Evolutionary conservation across 2,329 filamentous ascomycete genomes (phyloP).

Genomic region (Leptosphaerulina australis): DNA sequence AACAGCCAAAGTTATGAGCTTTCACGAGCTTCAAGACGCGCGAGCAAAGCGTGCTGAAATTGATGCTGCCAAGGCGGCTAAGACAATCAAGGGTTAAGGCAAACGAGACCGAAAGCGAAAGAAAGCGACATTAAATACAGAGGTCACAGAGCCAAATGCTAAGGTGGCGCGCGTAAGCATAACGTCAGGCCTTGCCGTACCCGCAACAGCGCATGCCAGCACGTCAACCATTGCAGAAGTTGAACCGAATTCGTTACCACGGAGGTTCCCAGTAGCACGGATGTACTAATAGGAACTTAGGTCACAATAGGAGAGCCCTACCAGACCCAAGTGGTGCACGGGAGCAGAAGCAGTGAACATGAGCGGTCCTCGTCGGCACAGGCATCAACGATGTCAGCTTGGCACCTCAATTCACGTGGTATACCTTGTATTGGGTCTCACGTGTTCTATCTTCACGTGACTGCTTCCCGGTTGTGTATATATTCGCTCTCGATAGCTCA

Average conservation of each 20-base stretch:
- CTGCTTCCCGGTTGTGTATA: too few relatives aligned
- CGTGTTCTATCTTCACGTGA: too few relatives aligned
- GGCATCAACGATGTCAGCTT: too few relatives aligned
- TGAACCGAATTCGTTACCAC: background rate
- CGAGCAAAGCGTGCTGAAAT: background rate
- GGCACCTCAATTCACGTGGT: too few relatives aligned
- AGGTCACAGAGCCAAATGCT: background rate
- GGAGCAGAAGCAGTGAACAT: too few relatives aligned
- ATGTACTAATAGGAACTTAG: background rate
- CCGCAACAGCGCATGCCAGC: background rate
- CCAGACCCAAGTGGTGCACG: too few relatives aligned
- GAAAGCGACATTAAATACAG: conserved; percentile 1
- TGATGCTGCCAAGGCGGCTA: conserved; percentile 19
- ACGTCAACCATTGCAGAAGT: background rate
- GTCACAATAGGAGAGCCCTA: too few relatives aligned
- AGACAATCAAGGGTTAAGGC: conserved; percentile 12
- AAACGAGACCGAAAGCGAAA: conserved; percentile 15
- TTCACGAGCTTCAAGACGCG: too few relatives aligned
- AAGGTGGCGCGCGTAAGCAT: conserved; percentile 1
- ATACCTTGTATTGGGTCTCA: too few relatives aligned
- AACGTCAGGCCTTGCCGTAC: background rate
- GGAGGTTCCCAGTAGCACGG: background rate
- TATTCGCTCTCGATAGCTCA: too few relatives aligned
- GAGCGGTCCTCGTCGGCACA: too few relatives aligned
- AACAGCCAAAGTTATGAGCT: too few relatives aligned